Evolutionary conservation across 108 stramenopile genomes (phyloP).

Genomic region (Skeletonema costatum): DNA sequence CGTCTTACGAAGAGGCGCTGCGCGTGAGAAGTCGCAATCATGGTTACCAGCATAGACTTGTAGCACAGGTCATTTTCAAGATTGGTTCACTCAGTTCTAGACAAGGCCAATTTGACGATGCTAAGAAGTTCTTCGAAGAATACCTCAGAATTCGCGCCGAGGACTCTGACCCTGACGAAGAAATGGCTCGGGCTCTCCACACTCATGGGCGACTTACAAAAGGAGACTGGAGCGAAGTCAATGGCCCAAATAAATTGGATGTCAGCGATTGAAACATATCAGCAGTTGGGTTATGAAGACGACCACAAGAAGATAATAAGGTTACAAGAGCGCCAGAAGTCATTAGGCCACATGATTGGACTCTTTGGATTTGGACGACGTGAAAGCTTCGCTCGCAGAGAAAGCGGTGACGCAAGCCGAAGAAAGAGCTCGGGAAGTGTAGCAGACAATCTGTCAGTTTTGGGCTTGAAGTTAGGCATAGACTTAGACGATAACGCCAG

Average conservation of each 20-base stretch:
- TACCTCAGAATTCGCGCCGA: constrained; percentile 50
- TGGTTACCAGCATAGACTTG: constrained; percentile 29
- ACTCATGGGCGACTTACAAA: constrained; percentile 42
- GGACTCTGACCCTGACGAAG: constrained; percentile 45
- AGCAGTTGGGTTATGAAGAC: constrained; percentile 34
- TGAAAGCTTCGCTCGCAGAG: neutral
- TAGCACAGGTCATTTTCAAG: constrained; percentile 42
- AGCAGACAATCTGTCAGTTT: neutral
- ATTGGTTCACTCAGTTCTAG: constrained; percentile 33
- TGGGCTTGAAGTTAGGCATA: neutral
- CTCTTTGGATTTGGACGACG: neutral
- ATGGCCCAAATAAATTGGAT: constrained; percentile 53
- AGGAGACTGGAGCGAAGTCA: constrained; percentile 36
- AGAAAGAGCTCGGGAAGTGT: neutral
- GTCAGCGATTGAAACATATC: constrained; percentile 48
- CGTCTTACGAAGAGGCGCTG: constrained; percentile 47
- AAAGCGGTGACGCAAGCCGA: neutral
- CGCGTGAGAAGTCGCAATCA: constrained; percentile 16
- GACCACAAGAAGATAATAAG: constrained; percentile 37
- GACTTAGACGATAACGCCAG: neutral
- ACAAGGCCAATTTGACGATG: constrained; percentile 25
- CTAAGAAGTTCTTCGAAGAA: constrained; percentile 45
- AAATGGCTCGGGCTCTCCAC: constrained; percentile 48
- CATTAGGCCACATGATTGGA: neutral
- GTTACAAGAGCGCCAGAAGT: constrained; percentile 27